phyloP scores from a whole-genome alignment of 1,284 basidiomycete genomes.

The Rhodotorula sp. region DNA sequence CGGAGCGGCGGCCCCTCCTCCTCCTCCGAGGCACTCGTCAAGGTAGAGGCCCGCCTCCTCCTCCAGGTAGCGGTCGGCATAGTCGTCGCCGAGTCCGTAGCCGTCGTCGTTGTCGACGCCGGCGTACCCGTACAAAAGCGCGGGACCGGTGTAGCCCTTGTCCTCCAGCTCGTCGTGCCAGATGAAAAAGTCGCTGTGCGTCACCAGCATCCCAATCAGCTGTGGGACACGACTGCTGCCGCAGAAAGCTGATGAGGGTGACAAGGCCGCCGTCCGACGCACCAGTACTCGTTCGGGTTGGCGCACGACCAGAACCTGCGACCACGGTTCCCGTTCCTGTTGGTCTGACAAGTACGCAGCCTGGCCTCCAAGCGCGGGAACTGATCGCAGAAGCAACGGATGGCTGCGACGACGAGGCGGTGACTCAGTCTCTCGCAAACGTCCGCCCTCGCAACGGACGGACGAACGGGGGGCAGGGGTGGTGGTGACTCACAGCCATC shows the following conservation, averaged over 20 bases:
- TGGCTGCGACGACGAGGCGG: neutral
- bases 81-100: neutral
- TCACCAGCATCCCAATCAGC: no score
- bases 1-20: neutral
- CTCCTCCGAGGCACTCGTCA: neutral
- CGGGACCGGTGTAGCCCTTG: neutral
- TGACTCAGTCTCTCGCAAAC: neutral
- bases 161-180: neutral
- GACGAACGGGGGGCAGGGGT: neutral
- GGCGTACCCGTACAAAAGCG: neutral
- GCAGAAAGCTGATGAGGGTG: neutral
- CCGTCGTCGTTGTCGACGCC: neutral
- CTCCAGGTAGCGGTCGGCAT: neutral
- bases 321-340: constrained; percentile 8
- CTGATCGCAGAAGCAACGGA: constrained; percentile 17
- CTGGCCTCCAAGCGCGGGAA: neutral
- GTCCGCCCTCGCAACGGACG: neutral
- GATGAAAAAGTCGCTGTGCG: neutral
- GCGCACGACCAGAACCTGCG: constrained; percentile 4
- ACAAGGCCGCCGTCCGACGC: no score
- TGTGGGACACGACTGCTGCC: no score
- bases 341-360: neutral
- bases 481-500: no score
- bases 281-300: neutral
- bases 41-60: neutral